These are phyloP conservation scores for Porphyridium purpureum DNA, from an alignment of 23 red algal genomes.

Conservation along the genomic window DNA sequence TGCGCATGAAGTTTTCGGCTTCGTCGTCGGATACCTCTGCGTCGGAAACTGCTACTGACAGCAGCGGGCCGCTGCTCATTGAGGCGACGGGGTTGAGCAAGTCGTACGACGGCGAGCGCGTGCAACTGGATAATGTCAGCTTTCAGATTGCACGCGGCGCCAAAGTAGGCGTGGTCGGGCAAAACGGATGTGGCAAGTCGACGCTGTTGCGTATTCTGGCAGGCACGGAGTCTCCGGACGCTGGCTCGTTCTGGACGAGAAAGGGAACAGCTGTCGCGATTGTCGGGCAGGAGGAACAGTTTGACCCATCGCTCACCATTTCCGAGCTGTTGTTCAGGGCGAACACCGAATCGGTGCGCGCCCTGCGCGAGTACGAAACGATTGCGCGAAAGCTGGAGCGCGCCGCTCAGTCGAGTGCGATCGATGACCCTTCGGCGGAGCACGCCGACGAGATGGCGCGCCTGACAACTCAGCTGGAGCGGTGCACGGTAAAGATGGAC, in stretches of 20 bases:
- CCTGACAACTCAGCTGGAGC: no score
- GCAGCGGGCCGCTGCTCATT: no score
- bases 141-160: constrained; percentile 24
- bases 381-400: no score
- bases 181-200: constrained; percentile 71
- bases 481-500: constrained; percentile 16
- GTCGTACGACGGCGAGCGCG: constrained; percentile 19
- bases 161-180: constrained; percentile 69
- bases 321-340: no score
- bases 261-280: constrained; percentile 26
- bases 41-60: no score
- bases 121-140: constrained; percentile 24
- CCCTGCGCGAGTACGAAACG: no score
- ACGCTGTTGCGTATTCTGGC: constrained; percentile 63
- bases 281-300: constrained; percentile 38
- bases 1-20: no score
- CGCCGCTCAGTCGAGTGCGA: no score
- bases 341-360: no score
- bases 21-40: no score
- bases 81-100: neutral
- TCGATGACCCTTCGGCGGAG: no score
- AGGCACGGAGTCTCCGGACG: constrained; percentile 16
- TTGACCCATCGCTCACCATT: neutral
- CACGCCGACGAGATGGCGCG: neutral
- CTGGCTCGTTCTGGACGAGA: constrained; percentile 20